phyloP scores from a whole-genome alignment of 257 asterid genomes.

The Jasminum sambac region DNA sequence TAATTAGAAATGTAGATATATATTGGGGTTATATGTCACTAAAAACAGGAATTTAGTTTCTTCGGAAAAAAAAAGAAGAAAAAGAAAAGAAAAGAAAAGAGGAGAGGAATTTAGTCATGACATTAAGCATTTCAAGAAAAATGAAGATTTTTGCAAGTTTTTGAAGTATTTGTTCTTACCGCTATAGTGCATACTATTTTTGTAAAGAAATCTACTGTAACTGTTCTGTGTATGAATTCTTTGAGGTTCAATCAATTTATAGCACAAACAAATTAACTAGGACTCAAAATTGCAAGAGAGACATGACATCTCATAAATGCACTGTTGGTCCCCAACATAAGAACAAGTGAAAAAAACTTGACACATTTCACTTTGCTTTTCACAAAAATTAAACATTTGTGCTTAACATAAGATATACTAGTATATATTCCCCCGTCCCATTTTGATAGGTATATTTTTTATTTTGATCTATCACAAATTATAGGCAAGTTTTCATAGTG shows the following conservation, averaged over 20 bases:
- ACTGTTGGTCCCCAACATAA: not conserved
- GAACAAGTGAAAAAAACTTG: no score
- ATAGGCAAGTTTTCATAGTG: no score
- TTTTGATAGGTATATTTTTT: no score
- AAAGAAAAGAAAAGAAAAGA: no score
- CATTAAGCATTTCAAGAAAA: not conserved
- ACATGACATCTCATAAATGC: conserved; percentile 11
- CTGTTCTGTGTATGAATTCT: conserved; percentile 7
- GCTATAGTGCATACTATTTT: not conserved
- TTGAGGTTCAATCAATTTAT: conserved; percentile 8
- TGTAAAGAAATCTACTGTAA: conserved; percentile 16
- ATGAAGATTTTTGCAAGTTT: conserved; percentile 1
- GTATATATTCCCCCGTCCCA: no score
- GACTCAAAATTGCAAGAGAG: conserved; percentile 12
- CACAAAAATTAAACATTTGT: not conserved
- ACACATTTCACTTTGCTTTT: not conserved
- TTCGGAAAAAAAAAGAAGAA: no score
- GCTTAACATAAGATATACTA: not conserved
- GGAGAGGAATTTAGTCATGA: no score
- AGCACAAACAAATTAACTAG: conserved; percentile 16
- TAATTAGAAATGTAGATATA: not conserved
- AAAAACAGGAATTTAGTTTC: not conserved
- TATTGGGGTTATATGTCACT: not conserved
- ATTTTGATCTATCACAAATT: no score
- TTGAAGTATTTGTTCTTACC: not conserved